Percentiles rank a stretch among this genome's conserved stretches.
Conservation (phyloP, 768 basidiomycete genomes). For the Macrolepiota albuminosa region DNA sequence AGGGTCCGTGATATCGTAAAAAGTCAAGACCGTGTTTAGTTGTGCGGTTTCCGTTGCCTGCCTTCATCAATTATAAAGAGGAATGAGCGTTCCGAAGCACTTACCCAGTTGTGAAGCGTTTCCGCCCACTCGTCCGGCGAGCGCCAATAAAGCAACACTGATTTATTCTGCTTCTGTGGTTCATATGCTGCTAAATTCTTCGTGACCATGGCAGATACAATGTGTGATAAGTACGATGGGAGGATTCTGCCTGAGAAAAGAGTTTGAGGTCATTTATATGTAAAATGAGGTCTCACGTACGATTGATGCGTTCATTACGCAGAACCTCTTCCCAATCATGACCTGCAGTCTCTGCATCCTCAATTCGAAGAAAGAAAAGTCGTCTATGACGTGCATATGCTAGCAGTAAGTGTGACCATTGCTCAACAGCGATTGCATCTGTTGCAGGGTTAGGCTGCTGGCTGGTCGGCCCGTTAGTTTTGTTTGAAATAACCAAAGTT, state of each 20-base stretch:
- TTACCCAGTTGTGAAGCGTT: constrained; percentile 73
- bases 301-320: constrained; percentile 73
- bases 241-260: constrained; percentile 48
- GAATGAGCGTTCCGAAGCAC: constrained; percentile 9
- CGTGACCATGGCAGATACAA: constrained; percentile 57
- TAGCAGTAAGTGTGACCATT: constrained; percentile 79
- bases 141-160: constrained; percentile 72
- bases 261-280: background rate
- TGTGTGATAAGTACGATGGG: constrained; percentile 52
- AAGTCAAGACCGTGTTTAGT: constrained; percentile 80
- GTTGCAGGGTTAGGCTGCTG: constrained; percentile 73
- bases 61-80: background rate
- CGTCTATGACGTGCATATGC: constrained; percentile 66
- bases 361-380: constrained; percentile 61
- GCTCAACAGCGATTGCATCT: constrained; percentile 52
- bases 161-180: constrained; percentile 67
- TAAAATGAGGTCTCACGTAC: constrained; percentile 33
- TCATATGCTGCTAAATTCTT: constrained; percentile 68
- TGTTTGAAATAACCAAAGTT: constrained; percentile 6
- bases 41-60: constrained; percentile 76
- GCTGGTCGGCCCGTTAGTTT: constrained; percentile 33
- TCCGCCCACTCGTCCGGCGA: constrained; percentile 86
- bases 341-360: constrained; percentile 65
- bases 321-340: constrained; percentile 80
- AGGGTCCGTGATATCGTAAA: constrained; percentile 82